Conservation (phyloP, 2,329 filamentous ascomycete species). For the Pezicula carpinea region DNA sequence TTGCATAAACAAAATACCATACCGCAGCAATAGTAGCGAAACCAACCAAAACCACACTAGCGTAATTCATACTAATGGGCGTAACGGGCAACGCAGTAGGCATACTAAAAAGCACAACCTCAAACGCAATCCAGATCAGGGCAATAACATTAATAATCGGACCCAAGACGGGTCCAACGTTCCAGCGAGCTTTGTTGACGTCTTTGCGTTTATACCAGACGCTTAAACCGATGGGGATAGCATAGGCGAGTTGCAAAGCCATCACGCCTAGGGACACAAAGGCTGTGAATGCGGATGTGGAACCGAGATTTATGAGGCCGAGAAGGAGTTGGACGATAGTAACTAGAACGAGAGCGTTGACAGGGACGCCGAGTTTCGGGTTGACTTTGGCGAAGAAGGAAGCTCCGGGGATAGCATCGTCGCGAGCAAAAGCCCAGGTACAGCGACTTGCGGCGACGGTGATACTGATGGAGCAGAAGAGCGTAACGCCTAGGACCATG, state of each 20-base stretch:
- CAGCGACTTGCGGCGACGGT: constrained; percentile 52
- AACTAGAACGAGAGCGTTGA: constrained; percentile 61
- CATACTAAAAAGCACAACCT: constrained; percentile 61
- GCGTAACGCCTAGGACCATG: constrained; percentile 42
- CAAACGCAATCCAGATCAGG: constrained; percentile 52
- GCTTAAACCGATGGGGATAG: constrained; percentile 68
- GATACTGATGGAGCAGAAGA: constrained; percentile 50
- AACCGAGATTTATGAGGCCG: constrained; percentile 66
- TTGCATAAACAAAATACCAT: constrained; percentile 47
- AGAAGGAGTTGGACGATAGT: constrained; percentile 60
- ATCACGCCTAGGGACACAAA: constrained; percentile 69
- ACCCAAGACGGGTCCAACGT: constrained; percentile 53
- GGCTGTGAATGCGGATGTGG: constrained; percentile 63
- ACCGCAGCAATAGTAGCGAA: constrained; percentile 45
- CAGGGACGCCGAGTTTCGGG: constrained; percentile 53
- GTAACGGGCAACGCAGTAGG: constrained; percentile 55
- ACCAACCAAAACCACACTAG: constrained; percentile 47
- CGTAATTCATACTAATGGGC: constrained; percentile 50
- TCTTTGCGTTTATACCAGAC: constrained; percentile 55
- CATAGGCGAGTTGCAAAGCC: constrained; percentile 67
- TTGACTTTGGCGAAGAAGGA: constrained; percentile 58
- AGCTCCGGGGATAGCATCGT: constrained; percentile 62
- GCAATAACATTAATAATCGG: constrained; percentile 56
- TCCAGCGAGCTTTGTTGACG: constrained; percentile 51
- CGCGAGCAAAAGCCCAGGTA: constrained; percentile 63